phyloP scores from a whole-genome alignment of 2,329 filamentous ascomycete species.

The Talaromyces atroroseus region DNA sequence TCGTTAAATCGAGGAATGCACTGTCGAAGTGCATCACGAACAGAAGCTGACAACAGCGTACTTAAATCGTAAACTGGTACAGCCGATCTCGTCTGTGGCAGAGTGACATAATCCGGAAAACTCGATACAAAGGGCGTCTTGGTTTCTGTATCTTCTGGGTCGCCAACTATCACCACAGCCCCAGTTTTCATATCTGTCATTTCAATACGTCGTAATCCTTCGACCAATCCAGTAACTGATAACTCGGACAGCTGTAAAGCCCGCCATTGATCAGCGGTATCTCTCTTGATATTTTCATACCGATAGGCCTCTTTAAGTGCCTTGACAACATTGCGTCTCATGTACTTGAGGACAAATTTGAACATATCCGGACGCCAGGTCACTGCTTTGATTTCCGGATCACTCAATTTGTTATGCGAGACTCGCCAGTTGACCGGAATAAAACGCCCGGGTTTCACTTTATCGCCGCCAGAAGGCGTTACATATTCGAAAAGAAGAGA shows the following conservation, averaged over 20 bases:
- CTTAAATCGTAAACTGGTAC: slow-evolving; percentile 37
- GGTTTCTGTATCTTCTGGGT: neutral
- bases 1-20: slow-evolving; percentile 25
- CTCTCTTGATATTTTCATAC: slow-evolving; percentile 7
- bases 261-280: slow-evolving; percentile 3
- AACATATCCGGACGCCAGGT: slow-evolving; percentile 48
- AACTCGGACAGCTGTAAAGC: slow-evolving; percentile 1
- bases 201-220: slow-evolving; percentile 4
- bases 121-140: neutral
- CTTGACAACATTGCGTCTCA: slow-evolving; percentile 32
- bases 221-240: neutral
- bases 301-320: slow-evolving; percentile 32
- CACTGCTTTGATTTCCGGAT: slow-evolving; percentile 24
- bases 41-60: slow-evolving; percentile 24
- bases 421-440: slow-evolving; percentile 2
- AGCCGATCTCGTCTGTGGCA: slow-evolving; percentile 24
- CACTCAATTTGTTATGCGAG: slow-evolving; percentile 16
- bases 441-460: neutral
- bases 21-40: slow-evolving; percentile 26
- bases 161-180: slow-evolving; percentile 7
- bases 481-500: neutral
- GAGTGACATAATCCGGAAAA: slow-evolving; percentile 25
- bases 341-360: slow-evolving; percentile 32
- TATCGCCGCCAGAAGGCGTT: neutral
- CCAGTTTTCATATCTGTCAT: slow-evolving; percentile 11